These are phyloP conservation scores for Metschnikowia borealis DNA, from an alignment of 805 yeast genomes.

Conservation along the genomic window DNA sequence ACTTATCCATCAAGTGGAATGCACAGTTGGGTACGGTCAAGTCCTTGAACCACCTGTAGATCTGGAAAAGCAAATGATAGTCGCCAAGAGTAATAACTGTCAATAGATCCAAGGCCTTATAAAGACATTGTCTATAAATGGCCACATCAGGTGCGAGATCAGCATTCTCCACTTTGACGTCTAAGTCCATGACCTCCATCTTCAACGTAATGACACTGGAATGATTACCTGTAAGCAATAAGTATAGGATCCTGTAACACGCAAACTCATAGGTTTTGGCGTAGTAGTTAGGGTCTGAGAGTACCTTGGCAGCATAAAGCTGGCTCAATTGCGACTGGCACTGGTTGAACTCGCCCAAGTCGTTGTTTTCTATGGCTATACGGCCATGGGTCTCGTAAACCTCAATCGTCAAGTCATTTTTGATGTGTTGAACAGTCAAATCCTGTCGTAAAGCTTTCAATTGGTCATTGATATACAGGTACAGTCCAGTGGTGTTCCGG, in stretches of 20 bases:
- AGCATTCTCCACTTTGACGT: neutral
- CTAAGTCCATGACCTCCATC: constrained; percentile 10
- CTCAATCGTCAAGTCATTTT: constrained; percentile 65
- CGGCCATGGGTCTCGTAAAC: constrained; percentile 87
- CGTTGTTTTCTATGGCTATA: constrained; percentile 77
- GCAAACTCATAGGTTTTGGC: constrained; percentile 50
- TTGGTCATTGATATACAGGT: constrained; percentile 82
- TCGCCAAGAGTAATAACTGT: constrained; percentile 8
- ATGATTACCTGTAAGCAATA: constrained; percentile 66
- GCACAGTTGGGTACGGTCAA: constrained; percentile 10
- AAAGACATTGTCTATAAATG: constrained; percentile 6
- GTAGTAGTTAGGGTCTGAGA: constrained; percentile 15
- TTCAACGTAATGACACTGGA: constrained; percentile 48
- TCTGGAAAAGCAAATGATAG: constrained; percentile 36
- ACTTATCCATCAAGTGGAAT: constrained; percentile 12
- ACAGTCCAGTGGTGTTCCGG: constrained; percentile 43
- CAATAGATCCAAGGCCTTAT: constrained; percentile 13
- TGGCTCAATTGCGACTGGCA: constrained; percentile 78
- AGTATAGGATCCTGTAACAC: constrained; percentile 69
- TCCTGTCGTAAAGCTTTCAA: constrained; percentile 92
- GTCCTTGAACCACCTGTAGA: constrained; percentile 7
- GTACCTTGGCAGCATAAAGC: constrained; percentile 44
- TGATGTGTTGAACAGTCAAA: constrained; percentile 84
- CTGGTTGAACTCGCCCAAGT: constrained; percentile 92
- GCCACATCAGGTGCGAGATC: neutral